These are phyloP conservation scores for Petunia hybrid DNA, from an alignment of 305 asterid genomes.

Conservation along the genomic window DNA sequence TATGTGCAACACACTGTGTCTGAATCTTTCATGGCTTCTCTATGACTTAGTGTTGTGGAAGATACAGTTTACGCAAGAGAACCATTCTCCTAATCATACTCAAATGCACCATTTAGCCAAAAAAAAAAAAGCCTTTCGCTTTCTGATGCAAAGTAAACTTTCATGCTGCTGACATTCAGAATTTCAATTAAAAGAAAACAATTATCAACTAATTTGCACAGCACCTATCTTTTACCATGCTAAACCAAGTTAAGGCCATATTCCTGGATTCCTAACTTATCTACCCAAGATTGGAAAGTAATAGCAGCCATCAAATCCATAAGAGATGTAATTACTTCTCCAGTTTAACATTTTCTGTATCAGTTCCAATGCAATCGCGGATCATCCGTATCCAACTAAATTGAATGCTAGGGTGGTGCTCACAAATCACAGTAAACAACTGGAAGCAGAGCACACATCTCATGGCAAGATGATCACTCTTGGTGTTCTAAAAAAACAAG, in stretches of 20 bases:
- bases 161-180: neutral
- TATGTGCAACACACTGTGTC: neutral
- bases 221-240: neutral
- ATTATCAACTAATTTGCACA: neutral
- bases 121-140: neutral
- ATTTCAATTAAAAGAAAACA: neutral
- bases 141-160: neutral
- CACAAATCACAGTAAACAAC: slow-evolving; percentile 10
- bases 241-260: slow-evolving; percentile 24
- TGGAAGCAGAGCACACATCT: slow-evolving; percentile 14
- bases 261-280: neutral
- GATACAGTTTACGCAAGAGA: neutral
- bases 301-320: slow-evolving; percentile 11
- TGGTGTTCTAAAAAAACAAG: slow-evolving; percentile 2
- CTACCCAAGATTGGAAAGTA: neutral
- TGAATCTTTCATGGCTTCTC: neutral
- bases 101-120: slow-evolving; percentile 18
- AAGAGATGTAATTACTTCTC: neutral
- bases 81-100: neutral
- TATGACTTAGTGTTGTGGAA: slow-evolving; percentile 3
- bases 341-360: neutral
- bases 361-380: neutral
- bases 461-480: neutral
- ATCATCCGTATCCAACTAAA: slow-evolving; percentile 6
- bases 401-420: slow-evolving; percentile 19